Conservation (phyloP, 345 rosid genomes). For the Citrus unshiu region DNA sequence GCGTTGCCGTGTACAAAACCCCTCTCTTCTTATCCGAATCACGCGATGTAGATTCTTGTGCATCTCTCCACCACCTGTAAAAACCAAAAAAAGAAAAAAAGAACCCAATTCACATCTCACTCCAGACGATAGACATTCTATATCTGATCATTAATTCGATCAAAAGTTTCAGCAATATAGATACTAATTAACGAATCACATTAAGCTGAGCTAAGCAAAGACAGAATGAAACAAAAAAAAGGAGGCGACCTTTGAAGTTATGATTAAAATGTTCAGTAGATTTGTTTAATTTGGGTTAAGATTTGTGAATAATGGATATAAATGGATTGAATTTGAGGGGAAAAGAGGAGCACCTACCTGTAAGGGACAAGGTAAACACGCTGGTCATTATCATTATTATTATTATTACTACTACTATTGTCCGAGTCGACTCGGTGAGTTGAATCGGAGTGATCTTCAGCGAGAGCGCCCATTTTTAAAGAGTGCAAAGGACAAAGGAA, state of each 20-base stretch:
- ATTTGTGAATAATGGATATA: not conserved
- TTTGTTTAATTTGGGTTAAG: not conserved
- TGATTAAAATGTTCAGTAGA: not conserved
- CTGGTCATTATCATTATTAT: conserved; percentile 38
- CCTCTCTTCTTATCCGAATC: conserved; percentile 58
- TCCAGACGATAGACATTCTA: not conserved
- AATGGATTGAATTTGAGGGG: not conserved
- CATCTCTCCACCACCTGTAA: conserved; percentile 95
- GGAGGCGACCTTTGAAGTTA: not conserved
- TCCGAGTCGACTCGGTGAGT: conserved; percentile 55
- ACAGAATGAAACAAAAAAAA: not conserved
- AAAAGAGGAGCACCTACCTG: conserved; percentile 37
- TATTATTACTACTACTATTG: not conserved
- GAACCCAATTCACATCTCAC: conserved; percentile 4
- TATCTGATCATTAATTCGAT: no score
- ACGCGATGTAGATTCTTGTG: conserved; percentile 42
- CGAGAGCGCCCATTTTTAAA: conserved; percentile 37
- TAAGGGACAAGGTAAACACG: conserved; percentile 88
- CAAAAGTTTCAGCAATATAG: conserved; percentile 14
- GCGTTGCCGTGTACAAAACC: conserved; percentile 61
- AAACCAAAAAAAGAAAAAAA: not conserved
- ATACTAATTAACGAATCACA: not conserved
- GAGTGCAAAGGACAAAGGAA: not conserved
- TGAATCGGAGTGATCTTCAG: conserved; percentile 56
- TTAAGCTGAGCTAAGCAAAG: not conserved